Conservation (phyloP, 495 filamentous ascomycete genomes). For the Penicillium dipodomyicola region DNA sequence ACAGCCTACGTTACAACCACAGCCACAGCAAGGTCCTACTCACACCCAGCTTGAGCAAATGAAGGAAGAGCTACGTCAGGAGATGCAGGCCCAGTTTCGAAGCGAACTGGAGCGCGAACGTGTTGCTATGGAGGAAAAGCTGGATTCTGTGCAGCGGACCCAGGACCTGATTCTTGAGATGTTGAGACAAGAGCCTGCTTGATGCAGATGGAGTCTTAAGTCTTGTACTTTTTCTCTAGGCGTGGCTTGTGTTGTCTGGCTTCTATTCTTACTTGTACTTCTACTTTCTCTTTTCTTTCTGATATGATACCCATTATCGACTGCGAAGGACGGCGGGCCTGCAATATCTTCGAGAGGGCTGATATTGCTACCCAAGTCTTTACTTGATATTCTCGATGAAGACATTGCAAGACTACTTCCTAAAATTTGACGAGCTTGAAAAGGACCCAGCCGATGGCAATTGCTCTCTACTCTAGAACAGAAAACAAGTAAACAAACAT, state of each 20-base stretch:
- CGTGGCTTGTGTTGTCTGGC: neutral
- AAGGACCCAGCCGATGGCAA: conserved; percentile 18
- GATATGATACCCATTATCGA: conserved; percentile 18
- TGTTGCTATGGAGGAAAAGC: conserved; percentile 33
- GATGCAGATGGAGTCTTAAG: conserved; percentile 8
- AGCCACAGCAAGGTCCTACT: neutral
- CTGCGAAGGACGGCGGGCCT: conserved; percentile 1
- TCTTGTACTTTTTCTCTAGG: neutral
- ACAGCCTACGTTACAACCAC: neutral
- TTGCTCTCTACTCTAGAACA: conserved; percentile 32
- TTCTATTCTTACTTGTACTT: conserved; percentile 2
- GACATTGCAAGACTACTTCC: neutral
- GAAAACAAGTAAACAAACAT: conserved; percentile 21
- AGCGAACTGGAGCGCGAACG: conserved; percentile 36
- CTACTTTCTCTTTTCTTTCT: conserved; percentile 8
- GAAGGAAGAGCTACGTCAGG: conserved; percentile 39
- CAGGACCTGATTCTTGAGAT: conserved; percentile 50
- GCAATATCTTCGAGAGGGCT: neutral
- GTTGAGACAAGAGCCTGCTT: conserved; percentile 41
- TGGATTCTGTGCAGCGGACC: conserved; percentile 43
- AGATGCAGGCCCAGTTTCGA: conserved; percentile 34
- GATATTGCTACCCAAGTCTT: neutral
- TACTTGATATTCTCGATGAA: neutral
- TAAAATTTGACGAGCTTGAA: conserved; percentile 4
- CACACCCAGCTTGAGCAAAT: conserved; percentile 21